A percentile compares a stretch with the other conserved stretches of the same genome.
Evolutionary conservation across 345 rosid species (phyloP).

Genomic region (Boechera divaricarpa): DNA sequence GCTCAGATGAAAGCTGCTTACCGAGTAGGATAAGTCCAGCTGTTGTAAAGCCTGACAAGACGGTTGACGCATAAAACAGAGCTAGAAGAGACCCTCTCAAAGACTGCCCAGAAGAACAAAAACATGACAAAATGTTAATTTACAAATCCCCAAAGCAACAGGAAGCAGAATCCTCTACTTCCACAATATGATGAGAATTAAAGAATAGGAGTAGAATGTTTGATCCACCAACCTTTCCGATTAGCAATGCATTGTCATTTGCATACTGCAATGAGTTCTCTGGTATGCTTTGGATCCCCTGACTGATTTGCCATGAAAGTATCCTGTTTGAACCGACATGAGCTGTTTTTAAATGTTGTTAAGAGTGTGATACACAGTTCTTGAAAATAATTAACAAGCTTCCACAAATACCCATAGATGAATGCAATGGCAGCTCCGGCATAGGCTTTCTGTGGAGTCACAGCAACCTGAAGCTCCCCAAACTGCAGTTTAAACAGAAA

Average conservation of each 20-base stretch:
- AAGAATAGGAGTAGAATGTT: background rate
- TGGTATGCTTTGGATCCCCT: slow-evolving; percentile 74
- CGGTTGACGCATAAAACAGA: slow-evolving; percentile 60
- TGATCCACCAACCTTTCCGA: slow-evolving; percentile 67
- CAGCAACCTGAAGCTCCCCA: slow-evolving; percentile 90
- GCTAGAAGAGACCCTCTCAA: slow-evolving; percentile 75
- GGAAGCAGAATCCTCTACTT: background rate
- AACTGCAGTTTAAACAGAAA: slow-evolving; percentile 56
- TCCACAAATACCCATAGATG: slow-evolving; percentile 66
- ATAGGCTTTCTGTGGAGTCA: slow-evolving; percentile 73
- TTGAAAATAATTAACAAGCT: slow-evolving; percentile 16
- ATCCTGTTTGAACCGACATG: slow-evolving; percentile 52
- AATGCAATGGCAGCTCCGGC: slow-evolving; percentile 72
- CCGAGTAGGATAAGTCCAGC: slow-evolving; percentile 71
- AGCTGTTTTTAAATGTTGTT: background rate
- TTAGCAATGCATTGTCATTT: slow-evolving; percentile 82
- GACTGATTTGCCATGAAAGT: slow-evolving; percentile 83
- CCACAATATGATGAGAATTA: background rate
- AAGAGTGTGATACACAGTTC: background rate
- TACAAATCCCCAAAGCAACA: background rate
- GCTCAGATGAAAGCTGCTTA: slow-evolving; percentile 64
- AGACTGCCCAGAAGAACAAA: slow-evolving; percentile 60
- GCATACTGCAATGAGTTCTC: slow-evolving; percentile 89
- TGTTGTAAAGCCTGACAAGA: slow-evolving; percentile 65
- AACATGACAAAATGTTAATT: slow-evolving; percentile 9